Base-by-base conservation (phyloP, 1,284 basidiomycete species). In the Pholiota adiposa region DNA sequence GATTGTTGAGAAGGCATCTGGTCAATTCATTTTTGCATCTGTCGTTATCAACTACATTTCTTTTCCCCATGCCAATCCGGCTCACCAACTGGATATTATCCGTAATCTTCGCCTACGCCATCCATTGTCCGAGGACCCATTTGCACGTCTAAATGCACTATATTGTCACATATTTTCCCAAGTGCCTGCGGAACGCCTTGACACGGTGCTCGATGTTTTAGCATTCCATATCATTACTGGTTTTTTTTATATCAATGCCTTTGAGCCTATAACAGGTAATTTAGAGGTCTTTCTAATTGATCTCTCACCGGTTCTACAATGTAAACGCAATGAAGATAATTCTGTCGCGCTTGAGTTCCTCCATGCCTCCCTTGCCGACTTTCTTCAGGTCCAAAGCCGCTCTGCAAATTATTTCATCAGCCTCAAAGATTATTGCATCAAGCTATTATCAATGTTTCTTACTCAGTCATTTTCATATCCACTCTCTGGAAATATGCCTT, bases 11-110 rank as follows among this genome's bases (percentile, higher is more conserved):
- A 54, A 46, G 16, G 44, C 40, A 21, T 54, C 41, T 16, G 51
- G 51, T 6, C 51, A 53, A 27, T 54, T 54, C 11, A 54, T 54
- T 14, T 54, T 16, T 12, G 40, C 53, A 11, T 51, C 50, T 51
- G 50, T 51, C 23, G 50, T 51, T 1, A 38, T 51, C 18, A 51
- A 51, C 18, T 51, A 16, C 19, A 9, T 51, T 0, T 25, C 34
- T 6, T 21, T 23, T 9, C 34, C 50, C 14, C 31, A 11, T 7
- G 14, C n/a, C 21, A 34, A 38, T 23, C 51, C 51, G 2, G 21
- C 38, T 4, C 4, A 9, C 8, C 51, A 27, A 25, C 51, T 53
- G 7, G 51, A 53, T 2, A 21, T 53, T 8, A 27, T 53, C n/a
- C 51, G n/a, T 5, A 34, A 19, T 8, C 21, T 53, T 4, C 14